Evolutionary conservation across 176 grass and related monocot species (phyloP), one percentile per base, ranked within the genome.

Genomic region (Carex cristatella): DNA sequence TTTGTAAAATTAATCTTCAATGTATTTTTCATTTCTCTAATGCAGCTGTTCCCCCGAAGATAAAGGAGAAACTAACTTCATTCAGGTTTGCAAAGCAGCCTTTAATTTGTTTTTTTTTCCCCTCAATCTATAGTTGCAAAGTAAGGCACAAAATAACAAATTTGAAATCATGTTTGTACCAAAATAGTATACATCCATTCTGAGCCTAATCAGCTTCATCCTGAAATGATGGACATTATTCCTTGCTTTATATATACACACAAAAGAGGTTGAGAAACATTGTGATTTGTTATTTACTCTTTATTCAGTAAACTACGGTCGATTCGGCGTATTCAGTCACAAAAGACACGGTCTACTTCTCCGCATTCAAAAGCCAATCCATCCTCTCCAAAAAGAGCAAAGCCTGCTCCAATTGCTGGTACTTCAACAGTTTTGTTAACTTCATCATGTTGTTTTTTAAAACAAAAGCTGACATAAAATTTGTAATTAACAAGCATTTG

Each of bases 231-330:
- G 11, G 71, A 75, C 73, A 77, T 10, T 16, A 35, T 78, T 12
- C 23, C 73, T 13, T 57, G 49, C 10, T 78, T 6, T 16, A 57
- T 78, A 56, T 31, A 57, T 78, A 56, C 15, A 11, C 9, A 51
- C 4, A 4, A 31, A 27, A 78, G 1, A 15, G 5, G 4, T 78
- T 56, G 7, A 31, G 6, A 78, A 78, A 55, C 9, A 71, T 46
- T 3, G 3, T 4, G 2, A 76, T 53, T 49, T 69, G 19, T 10
- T 48, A 61, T 63, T 10, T 53, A 54, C 19, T 65, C 56, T 32
- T 65, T 81, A 61, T 89, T 28, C 83, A 99, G 96, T 84, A 99
- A 99, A 74, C 65, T 86, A 68, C 83, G 87, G 60, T 90, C 91
- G 0, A 91, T 94, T 35, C 67, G 85, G 6, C 89, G 64, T 13